Evolutionary conservation across 1,139 yeast species (phyloP).

Genomic region (Hemisphaericaspora xylanilytica): DNA sequence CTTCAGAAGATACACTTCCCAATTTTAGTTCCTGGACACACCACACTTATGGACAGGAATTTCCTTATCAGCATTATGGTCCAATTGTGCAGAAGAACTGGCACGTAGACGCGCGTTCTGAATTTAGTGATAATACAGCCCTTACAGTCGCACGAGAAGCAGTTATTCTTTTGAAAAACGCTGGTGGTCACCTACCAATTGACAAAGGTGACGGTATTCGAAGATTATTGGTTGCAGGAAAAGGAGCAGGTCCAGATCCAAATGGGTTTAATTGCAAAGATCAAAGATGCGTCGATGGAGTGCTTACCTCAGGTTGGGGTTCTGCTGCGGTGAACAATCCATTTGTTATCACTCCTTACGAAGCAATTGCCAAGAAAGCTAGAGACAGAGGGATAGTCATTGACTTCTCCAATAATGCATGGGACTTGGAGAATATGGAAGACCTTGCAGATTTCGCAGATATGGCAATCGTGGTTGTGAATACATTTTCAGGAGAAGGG

Average conservation of each 20-base stretch:
- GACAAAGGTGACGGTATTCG: constrained; percentile 40
- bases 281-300: constrained; percentile 48
- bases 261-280: constrained; percentile 52
- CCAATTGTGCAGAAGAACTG: constrained; percentile 54
- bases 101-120: constrained; percentile 53
- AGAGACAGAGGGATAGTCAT: constrained; percentile 43
- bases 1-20: constrained; percentile 44
- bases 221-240: constrained; percentile 45
- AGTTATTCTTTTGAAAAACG: constrained; percentile 52
- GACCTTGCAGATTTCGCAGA: constrained; percentile 51
- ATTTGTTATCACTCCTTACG: constrained; percentile 54
- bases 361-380: constrained; percentile 46
- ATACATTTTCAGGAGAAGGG: constrained; percentile 59
- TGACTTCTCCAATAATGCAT: constrained; percentile 41
- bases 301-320: constrained; percentile 50
- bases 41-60: constrained; percentile 53
- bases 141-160: constrained; percentile 57
- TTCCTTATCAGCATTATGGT: constrained; percentile 52
- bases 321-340: constrained; percentile 54
- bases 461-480: constrained; percentile 51
- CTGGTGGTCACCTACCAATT: constrained; percentile 51
- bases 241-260: constrained; percentile 48
- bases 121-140: constrained; percentile 50
- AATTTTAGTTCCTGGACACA: constrained; percentile 61
- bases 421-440: constrained; percentile 43